Evolutionary conservation across 345 rosid genomes (phyloP).

Genomic region (Brassica cretica): DNA sequence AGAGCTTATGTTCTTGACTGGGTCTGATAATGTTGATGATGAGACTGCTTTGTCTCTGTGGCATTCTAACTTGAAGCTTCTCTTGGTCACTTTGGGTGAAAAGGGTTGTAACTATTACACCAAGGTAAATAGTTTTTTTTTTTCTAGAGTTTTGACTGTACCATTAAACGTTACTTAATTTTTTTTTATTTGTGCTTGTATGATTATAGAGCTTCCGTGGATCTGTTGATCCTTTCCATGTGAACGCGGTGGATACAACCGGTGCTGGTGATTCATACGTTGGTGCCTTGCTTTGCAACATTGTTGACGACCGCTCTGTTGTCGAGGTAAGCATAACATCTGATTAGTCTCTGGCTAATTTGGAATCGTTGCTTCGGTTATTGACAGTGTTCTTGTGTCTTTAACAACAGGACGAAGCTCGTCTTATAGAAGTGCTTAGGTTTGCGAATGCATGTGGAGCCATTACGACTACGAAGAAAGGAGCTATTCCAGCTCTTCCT

Average conservation of each 20-base stretch:
- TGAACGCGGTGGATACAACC: conserved; percentile 78
- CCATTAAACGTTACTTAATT: not conserved
- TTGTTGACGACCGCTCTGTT: conserved; percentile 68
- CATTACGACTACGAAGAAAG: conserved; percentile 94
- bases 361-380: not conserved
- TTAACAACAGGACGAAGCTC: conserved; percentile 62
- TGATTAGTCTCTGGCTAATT: not conserved
- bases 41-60: conserved; percentile 79
- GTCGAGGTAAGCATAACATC: conserved; percentile 55
- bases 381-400: not conserved
- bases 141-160: not conserved
- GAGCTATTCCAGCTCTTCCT: conserved; percentile 98
- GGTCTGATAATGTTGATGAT: conserved; percentile 73
- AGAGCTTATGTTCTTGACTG: conserved; percentile 94
- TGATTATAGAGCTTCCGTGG: conserved; percentile 68
- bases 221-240: conserved; percentile 74
- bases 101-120: conserved; percentile 95
- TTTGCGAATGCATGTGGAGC: conserved; percentile 96
- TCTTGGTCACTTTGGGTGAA: conserved; percentile 90
- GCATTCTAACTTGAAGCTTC: conserved; percentile 81
- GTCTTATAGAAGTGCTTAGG: conserved; percentile 68
- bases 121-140: conserved; percentile 51
- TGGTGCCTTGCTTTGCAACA: conserved; percentile 80
- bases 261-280: conserved; percentile 97
- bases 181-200: not conserved